Evolutionary conservation across 495 filamentous ascomycete species (phyloP), one percentile per base, ranked within the genome.

Genomic region (Acidomyces sp.): DNA sequence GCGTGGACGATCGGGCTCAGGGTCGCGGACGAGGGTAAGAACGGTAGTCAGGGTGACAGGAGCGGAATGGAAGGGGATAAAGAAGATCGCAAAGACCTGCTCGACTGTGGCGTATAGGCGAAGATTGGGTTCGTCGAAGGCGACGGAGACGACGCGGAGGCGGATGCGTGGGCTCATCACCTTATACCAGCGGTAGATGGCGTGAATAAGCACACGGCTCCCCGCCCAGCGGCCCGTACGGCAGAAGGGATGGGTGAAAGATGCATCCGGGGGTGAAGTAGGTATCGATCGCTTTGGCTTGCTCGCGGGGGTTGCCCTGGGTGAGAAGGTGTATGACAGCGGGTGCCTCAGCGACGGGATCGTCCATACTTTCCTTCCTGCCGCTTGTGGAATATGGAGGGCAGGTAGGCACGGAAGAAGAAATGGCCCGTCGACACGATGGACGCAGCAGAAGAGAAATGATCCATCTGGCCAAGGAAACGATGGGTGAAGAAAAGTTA

Each of bases 161-260:
- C 74, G 62, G 33, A 87, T 82, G n/a, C 65, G 61, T 1, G 85
- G 85, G 25, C 72, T 80, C 54, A 92, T 65, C 48, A 88, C 77
- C 54, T 84, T 84, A 59, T 92, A 90, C 81, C 84, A 93, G 45
- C 78, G 80, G 49, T 78, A 88, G 26, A 93, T 78, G 41, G 69
- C 69, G 42, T 65, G 63, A 20, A 92, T 65, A 15, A 78, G 54
- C 54, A 63, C 67, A 29, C 82, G 67, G 10, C 80, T 78, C 16
- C 64, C 44, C 6, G 55, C 57, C 55, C 74, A 76, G 45, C 68
- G 70, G 25, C 74, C 72, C 1, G 85, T 77, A 16, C 74, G 74
- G 54, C 81, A 88, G 59, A 92, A 80, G 0, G 85, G 85, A 54
- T 93, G 85, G 2, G 70, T 64, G 56, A 93, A 90, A 41, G 72